Evolutionary conservation across 148 eudicot genomes (phyloP), one percentile per base, ranked within the genome.

Genomic region (Polygonum aviculare): DNA sequence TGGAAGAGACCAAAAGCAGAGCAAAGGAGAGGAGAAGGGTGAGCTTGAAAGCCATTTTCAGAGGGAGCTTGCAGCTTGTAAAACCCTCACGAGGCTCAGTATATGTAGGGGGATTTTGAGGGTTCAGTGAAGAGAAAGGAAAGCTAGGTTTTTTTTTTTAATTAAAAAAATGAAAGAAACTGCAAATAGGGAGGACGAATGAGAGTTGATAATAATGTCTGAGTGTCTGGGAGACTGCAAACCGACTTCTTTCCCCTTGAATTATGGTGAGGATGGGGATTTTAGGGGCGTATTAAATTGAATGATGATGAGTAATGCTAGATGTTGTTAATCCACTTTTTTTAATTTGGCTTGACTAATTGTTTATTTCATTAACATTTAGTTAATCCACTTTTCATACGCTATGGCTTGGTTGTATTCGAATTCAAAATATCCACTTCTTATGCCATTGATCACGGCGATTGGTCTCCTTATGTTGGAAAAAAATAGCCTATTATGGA

Each of bases 201-300:
- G 77, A 41, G 44, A 54, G 38, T 36, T 36, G 77, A 75, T 75
- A 3, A 52, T 50, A n/a, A 11, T 73, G 52, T 81, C 79, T 75
- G 31, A 26, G 31, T 26, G 78, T 63, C 55, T 26, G 69, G 31
- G 36, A 12, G 57, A 65, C 38, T 78, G 22, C 67, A 75, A 57
- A 78, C 76, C 78, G 73, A 78, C 67, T 45, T 33, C 21, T 81
- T 75, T 75, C 73, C 52, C 84, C 83, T 74, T 81, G 78, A 78
- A 69, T 81, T 65, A 74, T 54, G 78, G 80, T 54, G 78, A 78
- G 44, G 36, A 14, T 71, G 50, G 10, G 48, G 36, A 31, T 26
- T 60, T 60, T 60, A 31, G 31, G 26, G 67, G 36, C 67, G 36
- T 22, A 60, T 22, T 54, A n/a, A 54, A 54, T 54, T n/a, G 3